Evolutionary conservation across 495 filamentous ascomycete genomes (phyloP), one percentile per base, ranked within the genome.

Genomic region (Hapsidospora chrysogenum): DNA sequence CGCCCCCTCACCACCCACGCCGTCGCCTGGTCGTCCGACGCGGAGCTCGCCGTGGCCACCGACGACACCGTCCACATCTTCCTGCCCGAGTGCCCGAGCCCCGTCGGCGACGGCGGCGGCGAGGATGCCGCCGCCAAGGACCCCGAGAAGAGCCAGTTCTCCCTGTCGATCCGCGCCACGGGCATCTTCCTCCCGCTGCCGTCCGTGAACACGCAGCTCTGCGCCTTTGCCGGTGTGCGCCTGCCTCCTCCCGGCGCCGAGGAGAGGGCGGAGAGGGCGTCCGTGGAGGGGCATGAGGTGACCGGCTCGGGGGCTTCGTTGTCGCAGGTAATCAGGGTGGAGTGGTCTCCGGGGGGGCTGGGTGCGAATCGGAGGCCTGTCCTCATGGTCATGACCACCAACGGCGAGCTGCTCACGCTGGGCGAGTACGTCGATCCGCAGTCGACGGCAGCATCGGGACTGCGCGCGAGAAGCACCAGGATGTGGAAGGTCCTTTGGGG

Each of bases 41-140:
- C 54, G 20, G 63, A 67, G 41, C 44, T 67, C 1, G 63, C 60
- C 5, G 49, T 67, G 10, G 53, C 53, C 0, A 59, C 57, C 27
- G 60, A 67, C 35, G 63, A 67, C 40, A 61, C 56, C 18, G 53
- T 67, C 34, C 52, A 60, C 34, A 37, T 67, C 29, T 56, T 59
- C 33, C 46, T 65, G 15, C 63, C 63, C 15, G 58, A 64, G 31
- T n/a, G n/a, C n/a, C n/a, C n/a, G n/a, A n/a, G n/a, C n/a, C n/a
- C n/a, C n/a, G n/a, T n/a, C n/a, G n/a, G n/a, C n/a, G 64, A 51
- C 23, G 49, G 51, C 16, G 44, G 49, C 34, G 21, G 9, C 27
- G 16, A 7, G 9, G 29, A 20, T 27, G 37, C 25, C 19, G 37
- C 36, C 3, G 37, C 34, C 10, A 19, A 36, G 13, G 51, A 47